Conservation (phyloP, 2,329 filamentous ascomycete genomes). For the Fusarium illudens region DNA sequence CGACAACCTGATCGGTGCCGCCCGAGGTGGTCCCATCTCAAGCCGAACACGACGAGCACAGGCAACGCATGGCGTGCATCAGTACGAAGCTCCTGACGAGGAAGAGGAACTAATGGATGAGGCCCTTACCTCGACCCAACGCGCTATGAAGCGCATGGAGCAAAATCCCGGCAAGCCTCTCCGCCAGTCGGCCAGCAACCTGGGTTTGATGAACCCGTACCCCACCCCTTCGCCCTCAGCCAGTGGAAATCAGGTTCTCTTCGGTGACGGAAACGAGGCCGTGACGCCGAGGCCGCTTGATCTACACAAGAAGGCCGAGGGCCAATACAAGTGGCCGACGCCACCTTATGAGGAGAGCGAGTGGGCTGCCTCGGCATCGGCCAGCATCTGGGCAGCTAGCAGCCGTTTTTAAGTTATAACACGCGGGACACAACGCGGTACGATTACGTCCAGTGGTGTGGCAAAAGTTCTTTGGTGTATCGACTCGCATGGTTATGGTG, state of each 20-base stretch:
- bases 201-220: conserved; percentile 67
- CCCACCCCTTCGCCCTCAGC: conserved; percentile 79
- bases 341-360: conserved; percentile 94
- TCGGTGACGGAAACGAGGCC: conserved; percentile 70
- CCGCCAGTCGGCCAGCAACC: conserved; percentile 71
- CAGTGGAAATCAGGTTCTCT: conserved; percentile 79
- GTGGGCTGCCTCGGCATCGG: conserved; percentile 85
- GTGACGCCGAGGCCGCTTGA: conserved; percentile 76
- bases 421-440: conserved; percentile 17
- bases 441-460: conserved; percentile 39
- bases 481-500: conserved; percentile 42
- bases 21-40: conserved; percentile 71
- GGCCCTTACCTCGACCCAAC: conserved; percentile 79
- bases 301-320: conserved; percentile 65
- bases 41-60: conserved; percentile 83
- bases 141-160: conserved; percentile 76
- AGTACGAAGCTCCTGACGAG: conserved; percentile 94
- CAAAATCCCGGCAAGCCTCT: conserved; percentile 54
- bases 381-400: conserved; percentile 80
- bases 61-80: conserved; percentile 75
- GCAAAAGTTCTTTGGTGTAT: conserved; percentile 40
- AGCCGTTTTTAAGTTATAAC: conserved; percentile 62
- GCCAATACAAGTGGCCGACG: conserved; percentile 84
- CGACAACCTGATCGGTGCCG: conserved; percentile 68
- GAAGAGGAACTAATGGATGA: conserved; percentile 96